Conservation (phyloP, 768 basidiomycete genomes). For the Nidularia pulvinata region DNA sequence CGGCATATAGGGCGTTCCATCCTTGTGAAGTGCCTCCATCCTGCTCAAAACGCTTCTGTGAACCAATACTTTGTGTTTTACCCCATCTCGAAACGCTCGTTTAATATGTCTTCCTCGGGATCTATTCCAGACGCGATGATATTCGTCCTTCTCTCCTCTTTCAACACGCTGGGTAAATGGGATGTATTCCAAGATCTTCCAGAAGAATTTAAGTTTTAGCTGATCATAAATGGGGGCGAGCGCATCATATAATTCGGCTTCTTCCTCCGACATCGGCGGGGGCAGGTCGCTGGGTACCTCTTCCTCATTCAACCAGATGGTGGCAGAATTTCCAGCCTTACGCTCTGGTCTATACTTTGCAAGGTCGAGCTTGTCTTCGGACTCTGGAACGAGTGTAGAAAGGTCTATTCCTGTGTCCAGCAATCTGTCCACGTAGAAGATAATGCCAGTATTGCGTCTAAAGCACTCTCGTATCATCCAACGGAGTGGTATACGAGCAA, state of each 20-base stretch:
- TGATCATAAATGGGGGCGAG: constrained; percentile 60
- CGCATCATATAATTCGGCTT: constrained; percentile 60
- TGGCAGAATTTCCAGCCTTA: constrained; percentile 4
- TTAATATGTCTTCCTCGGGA: too few species aligned
- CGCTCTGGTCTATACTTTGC: constrained; percentile 8
- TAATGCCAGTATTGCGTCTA: constrained; percentile 55
- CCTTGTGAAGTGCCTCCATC: too few species aligned
- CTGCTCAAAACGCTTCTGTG: too few species aligned
- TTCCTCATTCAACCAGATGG: constrained; percentile 30
- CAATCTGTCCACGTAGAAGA: constrained; percentile 51
- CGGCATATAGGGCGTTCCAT: too few species aligned
- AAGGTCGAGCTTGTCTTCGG: constrained; percentile 10
- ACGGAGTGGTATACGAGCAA: constrained; percentile 54
- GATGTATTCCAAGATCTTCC: too few species aligned
- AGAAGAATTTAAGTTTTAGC: too few species aligned
- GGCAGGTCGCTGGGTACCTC: constrained; percentile 69
- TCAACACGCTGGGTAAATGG: too few species aligned
- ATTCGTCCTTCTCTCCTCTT: too few species aligned
- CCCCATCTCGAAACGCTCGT: too few species aligned
- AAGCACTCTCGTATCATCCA: constrained; percentile 81
- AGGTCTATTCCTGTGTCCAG: constrained; percentile 50
- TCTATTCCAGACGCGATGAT: too few species aligned
- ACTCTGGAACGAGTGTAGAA: constrained; percentile 27
- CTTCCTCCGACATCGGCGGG: too few species aligned
- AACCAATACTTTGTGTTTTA: too few species aligned